A percentile compares a stretch with the other conserved stretches of the same genome.
These are phyloP conservation scores for Clarkia xantiana DNA, from an alignment of 345 rosid species.

Conservation along the genomic window DNA sequence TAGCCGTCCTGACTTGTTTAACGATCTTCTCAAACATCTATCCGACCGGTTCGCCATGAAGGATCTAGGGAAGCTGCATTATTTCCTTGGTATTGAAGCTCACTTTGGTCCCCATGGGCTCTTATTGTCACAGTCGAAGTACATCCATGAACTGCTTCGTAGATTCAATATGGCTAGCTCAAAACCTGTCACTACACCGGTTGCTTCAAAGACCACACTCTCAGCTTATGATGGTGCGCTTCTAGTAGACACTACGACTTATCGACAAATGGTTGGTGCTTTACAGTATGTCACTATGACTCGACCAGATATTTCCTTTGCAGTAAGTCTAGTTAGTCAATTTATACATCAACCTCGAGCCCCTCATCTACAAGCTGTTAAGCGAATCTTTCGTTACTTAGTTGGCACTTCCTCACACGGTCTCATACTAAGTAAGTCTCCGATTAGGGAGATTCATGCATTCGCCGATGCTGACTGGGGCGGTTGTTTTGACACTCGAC, in stretches of 20 bases:
- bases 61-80: background rate
- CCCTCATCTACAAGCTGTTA: background rate
- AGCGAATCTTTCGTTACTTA: background rate
- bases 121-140: background rate
- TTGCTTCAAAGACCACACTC: background rate
- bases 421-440: background rate
- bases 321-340: background rate
- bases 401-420: background rate
- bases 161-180: background rate
- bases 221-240: background rate
- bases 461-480: background rate
- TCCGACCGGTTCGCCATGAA: background rate
- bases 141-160: background rate
- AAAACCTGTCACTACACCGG: background rate
- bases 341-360: background rate
- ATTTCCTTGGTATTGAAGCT: background rate
- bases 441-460: background rate
- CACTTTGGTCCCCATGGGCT: accelerated
- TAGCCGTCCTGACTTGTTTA: background rate
- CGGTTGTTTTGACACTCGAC: background rate
- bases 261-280: background rate
- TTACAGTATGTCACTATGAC: background rate
- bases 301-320: background rate
- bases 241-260: background rate
- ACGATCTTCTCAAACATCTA: too few species aligned